Evolutionary conservation across 768 basidiomycete species (phyloP).

Genomic region (Podaxis mareebaensis): DNA sequence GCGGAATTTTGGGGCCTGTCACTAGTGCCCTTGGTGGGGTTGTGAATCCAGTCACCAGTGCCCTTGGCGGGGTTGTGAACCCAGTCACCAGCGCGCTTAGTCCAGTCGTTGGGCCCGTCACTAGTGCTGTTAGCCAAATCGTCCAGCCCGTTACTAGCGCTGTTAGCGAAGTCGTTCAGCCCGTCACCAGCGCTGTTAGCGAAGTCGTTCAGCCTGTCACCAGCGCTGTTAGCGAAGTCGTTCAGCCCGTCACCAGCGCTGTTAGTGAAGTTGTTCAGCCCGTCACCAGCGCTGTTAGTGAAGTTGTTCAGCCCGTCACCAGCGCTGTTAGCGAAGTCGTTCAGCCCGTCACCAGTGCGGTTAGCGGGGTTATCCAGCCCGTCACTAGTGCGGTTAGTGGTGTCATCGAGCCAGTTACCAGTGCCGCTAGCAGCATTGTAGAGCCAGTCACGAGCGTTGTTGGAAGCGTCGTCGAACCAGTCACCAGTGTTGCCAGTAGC

Average conservation of each 20-base stretch:
- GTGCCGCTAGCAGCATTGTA: too few relatives aligned
- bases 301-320: background rate
- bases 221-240: background rate
- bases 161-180: background rate
- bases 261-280: background rate
- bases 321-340: background rate
- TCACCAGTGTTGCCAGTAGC: too few relatives aligned
- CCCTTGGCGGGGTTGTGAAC: background rate
- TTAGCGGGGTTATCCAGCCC: background rate
- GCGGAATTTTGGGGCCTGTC: background rate
- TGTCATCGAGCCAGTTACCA: background rate
- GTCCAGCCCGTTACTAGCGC: conserved; percentile 2
- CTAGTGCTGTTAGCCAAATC: background rate
- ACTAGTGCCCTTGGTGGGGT: background rate
- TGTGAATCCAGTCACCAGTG: background rate
- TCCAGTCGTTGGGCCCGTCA: conserved; percentile 1
- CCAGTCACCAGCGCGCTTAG: background rate
- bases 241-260: background rate
- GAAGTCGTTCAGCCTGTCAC: background rate
- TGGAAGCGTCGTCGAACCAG: too few relatives aligned
- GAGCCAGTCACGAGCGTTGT: too few relatives aligned
- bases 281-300: background rate
- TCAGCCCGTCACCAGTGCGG: background rate
- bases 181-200: background rate
- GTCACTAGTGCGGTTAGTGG: background rate